A percentile compares a stretch with the other conserved stretches of the same genome.
These are phyloP conservation scores for Daldinia concentrica DNA, from an alignment of 495 filamentous ascomycete genomes.

Conservation along the genomic window DNA sequence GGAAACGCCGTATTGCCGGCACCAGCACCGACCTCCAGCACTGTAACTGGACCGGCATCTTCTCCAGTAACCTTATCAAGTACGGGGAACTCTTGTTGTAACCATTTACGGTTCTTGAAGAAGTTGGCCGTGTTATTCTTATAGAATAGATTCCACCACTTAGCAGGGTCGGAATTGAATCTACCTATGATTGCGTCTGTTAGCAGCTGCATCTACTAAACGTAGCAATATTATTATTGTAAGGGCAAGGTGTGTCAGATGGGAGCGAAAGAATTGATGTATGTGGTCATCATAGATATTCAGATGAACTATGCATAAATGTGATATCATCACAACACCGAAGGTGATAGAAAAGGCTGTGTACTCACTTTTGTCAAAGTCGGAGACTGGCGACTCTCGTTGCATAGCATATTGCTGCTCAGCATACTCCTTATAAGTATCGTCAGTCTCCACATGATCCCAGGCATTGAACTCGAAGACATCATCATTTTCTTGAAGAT, in stretches of 20 bases:
- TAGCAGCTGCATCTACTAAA: conserved; percentile 40
- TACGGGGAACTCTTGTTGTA: conserved; percentile 92
- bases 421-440: conserved; percentile 82
- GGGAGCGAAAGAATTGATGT: conserved; percentile 69
- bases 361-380: conserved; percentile 78
- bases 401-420: conserved; percentile 83
- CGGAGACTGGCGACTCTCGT: conserved; percentile 80
- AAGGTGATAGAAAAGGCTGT: conserved; percentile 14
- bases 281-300: conserved; percentile 61
- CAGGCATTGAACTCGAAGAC: conserved; percentile 97
- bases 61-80: conserved; percentile 72
- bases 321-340: conserved; percentile 63
- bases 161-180: conserved; percentile 88
- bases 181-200: conserved; percentile 58
- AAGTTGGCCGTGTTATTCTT: conserved; percentile 94
- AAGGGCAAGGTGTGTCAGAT: conserved; percentile 58
- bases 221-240: conserved; percentile 4
- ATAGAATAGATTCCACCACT: conserved; percentile 98
- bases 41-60: conserved; percentile 65
- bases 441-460: conserved; percentile 94
- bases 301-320: conserved; percentile 71
- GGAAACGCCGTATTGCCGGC: conserved; percentile 97
- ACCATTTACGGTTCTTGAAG: conserved; percentile 98
- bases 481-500: conserved; percentile 80
- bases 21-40: conserved; percentile 93